phyloP scores from a whole-genome alignment of 2,329 filamentous ascomycete genomes.

The Fusarium pseudonygamai region DNA sequence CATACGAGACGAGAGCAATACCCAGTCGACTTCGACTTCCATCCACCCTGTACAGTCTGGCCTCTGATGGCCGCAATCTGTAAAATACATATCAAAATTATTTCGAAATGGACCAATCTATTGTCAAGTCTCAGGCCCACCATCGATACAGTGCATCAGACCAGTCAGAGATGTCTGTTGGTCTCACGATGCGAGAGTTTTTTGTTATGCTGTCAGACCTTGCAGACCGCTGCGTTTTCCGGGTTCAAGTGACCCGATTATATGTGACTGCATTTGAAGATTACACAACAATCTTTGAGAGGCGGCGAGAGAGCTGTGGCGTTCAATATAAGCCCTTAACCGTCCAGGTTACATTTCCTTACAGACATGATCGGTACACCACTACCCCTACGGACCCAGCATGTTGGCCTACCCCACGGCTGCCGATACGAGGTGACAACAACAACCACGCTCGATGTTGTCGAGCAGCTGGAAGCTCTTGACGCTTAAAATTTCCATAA shows the following conservation, averaged over 20 bases:
- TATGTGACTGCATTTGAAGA: conserved; percentile 8
- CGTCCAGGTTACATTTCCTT: conserved; percentile 30
- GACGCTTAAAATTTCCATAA: conserved; percentile 10
- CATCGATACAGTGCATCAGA: conserved; percentile 12
- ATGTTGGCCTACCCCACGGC: conserved; percentile 23
- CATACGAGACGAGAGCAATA: conserved; percentile 39
- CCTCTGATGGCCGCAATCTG: conserved; percentile 39
- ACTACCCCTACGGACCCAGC: conserved; percentile 18
- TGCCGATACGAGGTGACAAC: conserved; percentile 31
- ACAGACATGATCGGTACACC: conserved; percentile 26
- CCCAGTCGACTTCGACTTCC: conserved; percentile 38
- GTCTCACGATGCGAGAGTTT: conserved; percentile 23
- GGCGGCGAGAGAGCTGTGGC: conserved; percentile 24
- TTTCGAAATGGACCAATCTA: conserved; percentile 32
- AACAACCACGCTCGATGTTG: conserved; percentile 4
- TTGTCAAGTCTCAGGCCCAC: conserved; percentile 20
- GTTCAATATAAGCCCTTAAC: conserved; percentile 22
- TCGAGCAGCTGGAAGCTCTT: conserved; percentile 14
- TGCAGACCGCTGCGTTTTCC: conserved; percentile 13
- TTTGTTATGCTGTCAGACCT: conserved; percentile 16
- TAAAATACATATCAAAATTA: conserved; percentile 43
- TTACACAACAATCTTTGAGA: conserved; percentile 17
- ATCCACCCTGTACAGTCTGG: conserved; percentile 42
- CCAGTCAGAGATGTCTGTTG: conserved; percentile 11
- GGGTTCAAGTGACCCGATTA: conserved; percentile 17